phyloP scores from a whole-genome alignment of 257 asterid species.

The Capsicum baccatum region DNA sequence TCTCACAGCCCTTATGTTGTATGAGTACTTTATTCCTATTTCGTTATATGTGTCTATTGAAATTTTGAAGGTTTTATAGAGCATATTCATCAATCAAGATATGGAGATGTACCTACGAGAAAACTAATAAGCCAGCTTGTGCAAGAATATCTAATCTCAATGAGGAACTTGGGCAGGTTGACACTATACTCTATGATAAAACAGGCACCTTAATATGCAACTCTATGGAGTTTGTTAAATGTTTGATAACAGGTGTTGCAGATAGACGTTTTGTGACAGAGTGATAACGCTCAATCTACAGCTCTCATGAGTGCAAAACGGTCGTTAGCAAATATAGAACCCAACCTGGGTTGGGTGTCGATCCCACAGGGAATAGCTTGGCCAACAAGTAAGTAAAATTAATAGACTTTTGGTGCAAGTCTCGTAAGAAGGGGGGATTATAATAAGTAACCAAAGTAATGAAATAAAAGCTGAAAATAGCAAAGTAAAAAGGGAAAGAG shows the following conservation, averaged over 20 bases:
- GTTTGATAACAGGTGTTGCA: slow-evolving; percentile 82
- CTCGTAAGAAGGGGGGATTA: no score
- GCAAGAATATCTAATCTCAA: slow-evolving; percentile 96
- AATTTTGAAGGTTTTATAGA: slow-evolving; percentile 86
- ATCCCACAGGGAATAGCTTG: no score
- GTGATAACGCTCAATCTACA: no score
- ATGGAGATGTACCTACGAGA: slow-evolving; percentile 79
- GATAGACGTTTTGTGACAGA: slow-evolving; percentile 94
- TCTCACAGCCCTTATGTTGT: slow-evolving; percentile 91
- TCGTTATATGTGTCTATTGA: slow-evolving; percentile 94
- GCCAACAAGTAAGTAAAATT: no score
- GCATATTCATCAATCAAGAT: slow-evolving; percentile 83
- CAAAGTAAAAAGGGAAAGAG: no score
- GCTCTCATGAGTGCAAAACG: no score
- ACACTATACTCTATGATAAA: slow-evolving; percentile 88
- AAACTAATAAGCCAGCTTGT: slow-evolving; percentile 79
- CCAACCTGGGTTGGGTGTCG: no score
- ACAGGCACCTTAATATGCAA: slow-evolving; percentile 94
- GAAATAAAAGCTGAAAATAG: no score
- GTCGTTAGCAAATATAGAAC: no score
- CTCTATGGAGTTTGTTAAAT: slow-evolving; percentile 94
- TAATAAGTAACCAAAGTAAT: no score
- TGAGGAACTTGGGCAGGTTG: slow-evolving; percentile 96
- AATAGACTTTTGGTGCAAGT: no score
- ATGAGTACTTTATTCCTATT: slow-evolving; percentile 92